Evolutionary conservation across 2,329 filamentous ascomycete species (phyloP).

Genomic region (Elsinoe arachidis): DNA sequence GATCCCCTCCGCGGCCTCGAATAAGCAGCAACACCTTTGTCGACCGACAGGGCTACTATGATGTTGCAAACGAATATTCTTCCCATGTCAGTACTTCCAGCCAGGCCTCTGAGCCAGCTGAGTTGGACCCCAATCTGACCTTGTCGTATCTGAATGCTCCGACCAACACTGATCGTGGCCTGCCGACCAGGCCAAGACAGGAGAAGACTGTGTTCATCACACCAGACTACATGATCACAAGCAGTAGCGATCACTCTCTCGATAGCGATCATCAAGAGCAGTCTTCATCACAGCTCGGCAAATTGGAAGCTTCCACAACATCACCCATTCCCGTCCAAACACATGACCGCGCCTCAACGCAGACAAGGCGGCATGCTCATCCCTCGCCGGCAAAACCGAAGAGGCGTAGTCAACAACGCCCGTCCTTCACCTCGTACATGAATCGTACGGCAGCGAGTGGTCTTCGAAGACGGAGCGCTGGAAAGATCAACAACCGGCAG

Average conservation of each 20-base stretch:
- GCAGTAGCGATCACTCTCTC: neutral
- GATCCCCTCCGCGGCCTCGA: constrained; percentile 20
- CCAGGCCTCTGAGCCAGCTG: neutral
- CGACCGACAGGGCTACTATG: neutral
- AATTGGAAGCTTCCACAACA: neutral
- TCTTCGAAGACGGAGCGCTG: constrained; percentile 1
- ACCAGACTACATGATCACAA: constrained; percentile 3
- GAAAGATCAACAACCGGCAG: neutral
- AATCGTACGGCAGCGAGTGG: constrained; percentile 13
- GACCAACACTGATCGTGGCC: neutral
- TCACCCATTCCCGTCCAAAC: too few species aligned
- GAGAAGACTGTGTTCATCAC: neutral
- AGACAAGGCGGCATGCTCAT: neutral
- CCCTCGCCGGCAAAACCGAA: neutral
- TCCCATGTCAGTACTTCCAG: neutral
- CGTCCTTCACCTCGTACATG: constrained; percentile 13
- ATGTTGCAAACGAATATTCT: neutral
- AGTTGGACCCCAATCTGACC: constrained; percentile 4
- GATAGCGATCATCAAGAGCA: neutral
- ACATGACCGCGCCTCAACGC: constrained; percentile 18
- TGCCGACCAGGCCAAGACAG: neutral
- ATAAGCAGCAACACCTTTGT: constrained; percentile 29
- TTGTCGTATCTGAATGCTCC: constrained; percentile 1
- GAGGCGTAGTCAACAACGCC: constrained; percentile 6
- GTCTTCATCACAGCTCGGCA: neutral